Percentiles rank a stretch among this genome's conserved stretches.
Evolutionary conservation across 805 yeast genomes (phyloP).

Genomic region (Saturnispora dispora): DNA sequence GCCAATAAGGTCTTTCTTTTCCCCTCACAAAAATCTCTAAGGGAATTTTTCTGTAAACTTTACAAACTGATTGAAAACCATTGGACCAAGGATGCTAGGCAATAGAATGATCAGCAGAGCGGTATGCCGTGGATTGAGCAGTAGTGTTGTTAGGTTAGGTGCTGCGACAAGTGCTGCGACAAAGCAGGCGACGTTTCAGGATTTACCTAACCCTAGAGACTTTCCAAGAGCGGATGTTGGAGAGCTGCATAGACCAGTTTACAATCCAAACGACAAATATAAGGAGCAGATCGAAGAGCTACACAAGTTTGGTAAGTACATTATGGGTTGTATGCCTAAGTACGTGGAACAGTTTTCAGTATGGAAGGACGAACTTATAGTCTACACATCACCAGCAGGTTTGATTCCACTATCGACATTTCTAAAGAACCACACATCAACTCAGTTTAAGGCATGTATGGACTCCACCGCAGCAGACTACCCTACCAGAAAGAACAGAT

Average conservation of each 20-base stretch:
- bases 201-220: constrained; percentile 27
- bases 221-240: constrained; percentile 27
- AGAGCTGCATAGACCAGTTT: constrained; percentile 38
- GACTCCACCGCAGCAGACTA: constrained; percentile 84
- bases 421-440: constrained; percentile 67
- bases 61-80: background rate
- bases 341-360: constrained; percentile 76
- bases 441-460: constrained; percentile 70
- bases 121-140: constrained; percentile 3
- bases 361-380: constrained; percentile 81
- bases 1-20: background rate
- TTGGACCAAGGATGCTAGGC: constrained; percentile 8
- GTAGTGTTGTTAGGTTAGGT: constrained; percentile 1
- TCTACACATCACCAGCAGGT: constrained; percentile 69
- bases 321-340: constrained; percentile 73
- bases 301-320: constrained; percentile 72
- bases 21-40: constrained; percentile 1
- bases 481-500: constrained; percentile 75
- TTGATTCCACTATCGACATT: constrained; percentile 62
- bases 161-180: constrained; percentile 8
- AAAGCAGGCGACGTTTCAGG: constrained; percentile 16
- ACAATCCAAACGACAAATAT: constrained; percentile 73
- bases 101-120: constrained; percentile 4
- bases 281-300: constrained; percentile 57
- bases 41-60: background rate